Evolutionary conservation across 169 alveolate genomes (phyloP).

Genomic region (Babesia ovata): DNA sequence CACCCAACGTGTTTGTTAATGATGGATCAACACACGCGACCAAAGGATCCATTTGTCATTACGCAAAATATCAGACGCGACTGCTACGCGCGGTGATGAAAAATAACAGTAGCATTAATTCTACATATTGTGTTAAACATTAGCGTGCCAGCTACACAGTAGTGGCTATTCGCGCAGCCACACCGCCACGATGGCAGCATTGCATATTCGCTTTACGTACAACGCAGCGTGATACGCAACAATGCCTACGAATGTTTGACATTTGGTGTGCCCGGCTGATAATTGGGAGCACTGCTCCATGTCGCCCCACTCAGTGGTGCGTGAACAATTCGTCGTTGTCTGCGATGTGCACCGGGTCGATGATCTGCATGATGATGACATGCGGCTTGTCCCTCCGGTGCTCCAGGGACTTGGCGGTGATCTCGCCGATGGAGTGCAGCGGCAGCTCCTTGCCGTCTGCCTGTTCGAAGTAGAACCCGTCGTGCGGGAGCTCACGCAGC

Average conservation of each 20-base stretch:
- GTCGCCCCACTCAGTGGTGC: not conserved
- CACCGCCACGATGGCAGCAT: not conserved
- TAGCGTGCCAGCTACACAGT: slow-evolving; percentile 3
- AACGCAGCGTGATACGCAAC: too few relatives aligned
- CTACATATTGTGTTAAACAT: not conserved
- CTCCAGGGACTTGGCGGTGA: slow-evolving; percentile 40
- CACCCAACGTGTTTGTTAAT: not conserved
- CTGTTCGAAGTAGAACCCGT: slow-evolving; percentile 67
- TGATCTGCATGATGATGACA: slow-evolving; percentile 50
- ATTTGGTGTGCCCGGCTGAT: too few relatives aligned
- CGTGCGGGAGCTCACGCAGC: slow-evolving; percentile 42
- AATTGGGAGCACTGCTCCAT: too few relatives aligned
- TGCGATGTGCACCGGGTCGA: slow-evolving; percentile 57
- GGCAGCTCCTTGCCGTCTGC: slow-evolving; percentile 54
- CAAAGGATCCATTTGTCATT: too few relatives aligned
- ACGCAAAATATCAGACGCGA: too few relatives aligned
- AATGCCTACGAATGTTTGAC: too few relatives aligned
- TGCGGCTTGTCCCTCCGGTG: not conserved
- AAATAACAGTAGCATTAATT: not conserved
- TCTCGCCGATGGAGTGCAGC: slow-evolving; percentile 26
- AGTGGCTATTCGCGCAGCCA: not conserved
- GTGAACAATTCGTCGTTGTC: slow-evolving; percentile 22
- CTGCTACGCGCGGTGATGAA: too few relatives aligned
- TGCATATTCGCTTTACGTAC: too few relatives aligned
- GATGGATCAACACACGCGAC: not conserved